A percentile compares a stretch with the other conserved stretches of the same genome.
Conservation (phyloP, 306 rosid genomes). For the Dryas octopetala region DNA sequence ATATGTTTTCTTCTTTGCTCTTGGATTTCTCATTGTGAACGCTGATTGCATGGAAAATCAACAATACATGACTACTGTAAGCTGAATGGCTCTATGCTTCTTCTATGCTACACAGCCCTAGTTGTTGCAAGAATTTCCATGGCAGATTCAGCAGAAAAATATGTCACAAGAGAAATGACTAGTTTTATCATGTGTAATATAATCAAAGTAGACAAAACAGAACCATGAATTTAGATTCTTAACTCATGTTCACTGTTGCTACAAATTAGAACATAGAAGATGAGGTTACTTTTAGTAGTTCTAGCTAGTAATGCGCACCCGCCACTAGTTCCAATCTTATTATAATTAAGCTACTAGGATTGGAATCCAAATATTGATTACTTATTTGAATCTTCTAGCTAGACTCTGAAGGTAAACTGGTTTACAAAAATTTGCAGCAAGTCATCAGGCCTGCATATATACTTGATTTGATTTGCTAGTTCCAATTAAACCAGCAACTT, state of each 20-base stretch:
- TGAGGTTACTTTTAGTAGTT: neutral
- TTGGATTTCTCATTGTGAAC: slow-evolving; percentile 3
- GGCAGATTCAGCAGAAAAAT: neutral
- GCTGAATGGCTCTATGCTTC: neutral
- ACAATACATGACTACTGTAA: neutral
- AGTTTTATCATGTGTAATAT: neutral
- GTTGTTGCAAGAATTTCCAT: neutral
- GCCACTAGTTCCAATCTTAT: no score
- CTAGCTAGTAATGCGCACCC: no score
- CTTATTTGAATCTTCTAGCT: no score
- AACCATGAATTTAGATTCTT: neutral
- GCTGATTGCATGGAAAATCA: neutral
- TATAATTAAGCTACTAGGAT: no score
- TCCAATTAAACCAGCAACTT: no score
- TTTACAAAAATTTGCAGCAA: no score
- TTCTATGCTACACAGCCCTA: neutral
- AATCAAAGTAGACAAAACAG: neutral
- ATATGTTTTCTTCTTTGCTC: neutral
- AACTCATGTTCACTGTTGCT: neutral
- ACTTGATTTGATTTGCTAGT: no score
- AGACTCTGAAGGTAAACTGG: no score
- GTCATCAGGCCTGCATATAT: no score
- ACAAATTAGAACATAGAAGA: neutral
- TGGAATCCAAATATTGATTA: no score
- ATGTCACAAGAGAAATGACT: neutral